Conservation (phyloP, 2,329 filamentous ascomycete species). For the Cercospora sojina region DNA sequence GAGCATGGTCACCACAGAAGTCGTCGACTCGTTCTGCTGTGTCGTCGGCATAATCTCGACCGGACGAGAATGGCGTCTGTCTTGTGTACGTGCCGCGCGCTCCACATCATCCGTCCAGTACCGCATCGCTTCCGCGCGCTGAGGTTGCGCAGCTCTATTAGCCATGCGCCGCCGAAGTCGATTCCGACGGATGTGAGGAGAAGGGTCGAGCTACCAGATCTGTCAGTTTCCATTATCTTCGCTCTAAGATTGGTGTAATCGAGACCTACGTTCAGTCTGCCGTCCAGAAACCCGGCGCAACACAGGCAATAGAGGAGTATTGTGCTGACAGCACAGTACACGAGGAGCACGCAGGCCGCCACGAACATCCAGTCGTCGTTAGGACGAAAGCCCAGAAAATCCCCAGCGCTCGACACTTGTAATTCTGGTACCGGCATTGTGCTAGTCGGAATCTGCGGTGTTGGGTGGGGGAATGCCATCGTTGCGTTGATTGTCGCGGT, state of each 20-base stretch:
- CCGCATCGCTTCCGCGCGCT: background rate
- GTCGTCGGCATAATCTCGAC: background rate
- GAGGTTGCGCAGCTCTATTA: background rate
- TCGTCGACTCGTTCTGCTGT: background rate
- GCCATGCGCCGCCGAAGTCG: background rate
- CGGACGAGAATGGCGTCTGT: background rate
- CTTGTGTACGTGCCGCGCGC: background rate
- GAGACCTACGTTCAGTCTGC: constrained; percentile 9
- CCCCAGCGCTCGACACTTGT: background rate
- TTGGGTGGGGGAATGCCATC: background rate
- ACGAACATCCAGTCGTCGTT: background rate
- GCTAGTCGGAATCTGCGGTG: background rate
- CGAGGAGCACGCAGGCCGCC: constrained; percentile 1
- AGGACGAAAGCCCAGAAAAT: background rate
- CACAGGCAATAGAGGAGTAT: constrained; percentile 6
- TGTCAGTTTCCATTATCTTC: background rate
- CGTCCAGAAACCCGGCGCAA: constrained; percentile 5
- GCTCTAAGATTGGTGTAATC: background rate
- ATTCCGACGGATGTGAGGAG: background rate
- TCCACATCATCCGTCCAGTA: background rate
- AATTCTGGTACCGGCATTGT: background rate
- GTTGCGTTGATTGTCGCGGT: background rate
- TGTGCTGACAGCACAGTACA: constrained; percentile 9
- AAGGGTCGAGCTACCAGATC: background rate
- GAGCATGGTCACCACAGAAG: constrained; percentile 11